Base-by-base conservation (phyloP, 2,329 filamentous ascomycete genomes). In the Sporothrix dimorphospora region DNA sequence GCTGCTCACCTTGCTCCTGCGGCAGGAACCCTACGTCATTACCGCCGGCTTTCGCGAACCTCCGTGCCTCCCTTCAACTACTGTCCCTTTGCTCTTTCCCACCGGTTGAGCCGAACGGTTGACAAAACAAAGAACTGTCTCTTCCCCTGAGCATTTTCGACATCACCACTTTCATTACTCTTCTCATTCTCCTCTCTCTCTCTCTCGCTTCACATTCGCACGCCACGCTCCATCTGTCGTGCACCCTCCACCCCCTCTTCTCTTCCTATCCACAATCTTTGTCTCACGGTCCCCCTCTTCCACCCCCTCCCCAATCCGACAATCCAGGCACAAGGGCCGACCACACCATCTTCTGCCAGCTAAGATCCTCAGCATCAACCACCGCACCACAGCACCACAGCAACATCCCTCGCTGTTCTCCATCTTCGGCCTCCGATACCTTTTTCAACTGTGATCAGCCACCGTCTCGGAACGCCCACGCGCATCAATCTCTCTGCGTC, bases 321-420 rank as follows among this genome's bases (percentile, higher is more conserved):
- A 69, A 69, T 57, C 67, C 67, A 69, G 67, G 67, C 51, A 69
- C 67, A 69, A 66, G 67, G 67, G 21, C 67, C 30, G 47, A 49
- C 65, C 45, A 53, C 65, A 67, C 47, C 65, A 53, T 16, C 65
- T 40, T 40, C n/a, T 42, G 27, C n/a, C 30, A 68, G 45, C 27
- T 40, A 11, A 42, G n/a, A 63, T 42, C 7, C 53, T 30, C 34
- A 30, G 14, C 4, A 19, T n/a, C 57, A 3, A 47, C 42, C 9
- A 49, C 21, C 14, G n/a, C 38, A 3, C 3, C 30, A 34, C 30
- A 34, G 30, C 30, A 34, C n/a, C n/a, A n/a, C n/a, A n/a, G n/a
- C n/a, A n/a, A n/a, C 30, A 8, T 45, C 59, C 21, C 59, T 65
- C 57, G n/a, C 57, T 21, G n/a, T 42, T 45, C 6, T 45, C 57